Evolutionary conservation across 1,284 basidiomycete genomes (phyloP).

Genomic region (Cutaneotrichosporon sp.): DNA sequence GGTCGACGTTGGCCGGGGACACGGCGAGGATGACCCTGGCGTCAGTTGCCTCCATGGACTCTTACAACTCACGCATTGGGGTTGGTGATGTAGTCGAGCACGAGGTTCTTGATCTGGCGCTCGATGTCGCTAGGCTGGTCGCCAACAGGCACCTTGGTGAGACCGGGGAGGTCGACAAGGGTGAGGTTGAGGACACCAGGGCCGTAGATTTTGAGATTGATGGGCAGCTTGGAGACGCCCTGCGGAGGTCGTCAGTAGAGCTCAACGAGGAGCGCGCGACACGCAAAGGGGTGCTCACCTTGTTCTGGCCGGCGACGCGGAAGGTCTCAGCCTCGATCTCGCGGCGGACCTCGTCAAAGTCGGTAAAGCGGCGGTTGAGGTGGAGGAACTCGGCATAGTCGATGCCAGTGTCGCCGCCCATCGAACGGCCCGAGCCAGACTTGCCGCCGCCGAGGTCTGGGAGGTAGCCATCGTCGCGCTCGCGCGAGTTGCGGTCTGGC

Average conservation of each 20-base stretch:
- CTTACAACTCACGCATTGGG: conserved; percentile 75
- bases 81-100: conserved; percentile 93
- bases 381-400: conserved; percentile 98
- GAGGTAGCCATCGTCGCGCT: conserved; percentile 38
- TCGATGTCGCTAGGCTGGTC: conserved; percentile 82
- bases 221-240: conserved; percentile 93
- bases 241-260: conserved; percentile 19
- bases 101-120: conserved; percentile 89
- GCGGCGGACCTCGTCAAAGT: conserved; percentile 88
- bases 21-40: conserved; percentile 90
- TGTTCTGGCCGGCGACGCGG: conserved; percentile 97
- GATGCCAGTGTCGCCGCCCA: conserved; percentile 54
- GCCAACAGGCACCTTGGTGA: conserved; percentile 86
- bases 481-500: not conserved
- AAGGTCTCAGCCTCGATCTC: conserved; percentile 99
- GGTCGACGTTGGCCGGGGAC: conserved; percentile 95
- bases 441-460: conserved; percentile 39
- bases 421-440: conserved; percentile 22
- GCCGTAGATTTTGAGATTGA: conserved; percentile 91
- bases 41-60: conserved; percentile 9
- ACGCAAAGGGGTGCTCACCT: conserved; percentile 52
- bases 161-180: conserved; percentile 91
- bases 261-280: not conserved
- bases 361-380: conserved; percentile 92
- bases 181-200: conserved; percentile 94